Conservation (phyloP, 495 filamentous ascomycete species). For the Tuber melanosporum region DNA sequence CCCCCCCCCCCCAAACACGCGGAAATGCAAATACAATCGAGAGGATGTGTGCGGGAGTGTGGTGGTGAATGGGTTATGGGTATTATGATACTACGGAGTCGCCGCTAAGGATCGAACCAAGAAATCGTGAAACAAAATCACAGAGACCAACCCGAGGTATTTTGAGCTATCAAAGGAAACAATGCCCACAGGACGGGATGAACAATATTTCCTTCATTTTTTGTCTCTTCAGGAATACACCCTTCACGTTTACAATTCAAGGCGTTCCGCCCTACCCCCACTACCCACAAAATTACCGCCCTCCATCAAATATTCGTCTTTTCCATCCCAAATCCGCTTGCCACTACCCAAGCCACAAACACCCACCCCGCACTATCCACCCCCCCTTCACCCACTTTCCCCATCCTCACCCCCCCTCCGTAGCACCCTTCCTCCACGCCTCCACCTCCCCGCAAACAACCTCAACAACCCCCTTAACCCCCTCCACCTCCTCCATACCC, state of each 20-base stretch:
- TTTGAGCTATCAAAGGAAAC: not conserved
- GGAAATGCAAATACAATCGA: not conserved
- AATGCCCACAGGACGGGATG: not conserved
- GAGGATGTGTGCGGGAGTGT: not conserved
- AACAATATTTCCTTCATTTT: too few relatives aligned
- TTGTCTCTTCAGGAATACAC: too few relatives aligned
- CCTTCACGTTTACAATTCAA: too few relatives aligned
- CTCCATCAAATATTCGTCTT: not conserved
- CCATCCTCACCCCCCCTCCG: not conserved
- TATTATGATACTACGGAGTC: not conserved
- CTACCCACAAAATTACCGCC: not conserved
- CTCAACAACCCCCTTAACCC: conserved; percentile 63
- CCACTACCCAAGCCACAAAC: not conserved
- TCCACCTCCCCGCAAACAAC: conserved; percentile 57
- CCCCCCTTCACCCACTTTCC: not conserved
- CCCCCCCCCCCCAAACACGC: too few relatives aligned
- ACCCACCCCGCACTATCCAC: not conserved
- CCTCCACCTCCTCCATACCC: conserved; percentile 94
- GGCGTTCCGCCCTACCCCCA: not conserved
- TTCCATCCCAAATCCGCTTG: not conserved
- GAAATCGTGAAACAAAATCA: not conserved
- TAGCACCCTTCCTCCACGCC: conserved; percentile 16
- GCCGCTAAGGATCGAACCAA: not conserved
- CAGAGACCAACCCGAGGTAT: too few relatives aligned
- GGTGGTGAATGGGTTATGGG: not conserved